Percentiles rank a stretch among this genome's conserved stretches.
Evolutionary conservation across 179 eudicot genomes (phyloP).

Genomic region (Gypsophila paniculata): DNA sequence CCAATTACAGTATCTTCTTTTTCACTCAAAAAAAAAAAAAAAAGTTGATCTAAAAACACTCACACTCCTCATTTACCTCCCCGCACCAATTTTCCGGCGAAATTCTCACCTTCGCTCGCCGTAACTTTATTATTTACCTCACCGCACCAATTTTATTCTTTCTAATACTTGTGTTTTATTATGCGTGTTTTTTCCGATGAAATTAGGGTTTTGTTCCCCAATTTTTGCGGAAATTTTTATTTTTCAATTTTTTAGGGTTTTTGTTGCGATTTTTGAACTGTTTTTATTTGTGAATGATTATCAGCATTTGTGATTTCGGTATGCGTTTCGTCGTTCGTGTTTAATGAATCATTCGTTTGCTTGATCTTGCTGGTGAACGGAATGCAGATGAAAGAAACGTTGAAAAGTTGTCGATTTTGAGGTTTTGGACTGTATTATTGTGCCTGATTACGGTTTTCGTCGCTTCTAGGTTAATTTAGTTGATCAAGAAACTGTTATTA

Average conservation of each 20-base stretch:
- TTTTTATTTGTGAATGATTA: not conserved
- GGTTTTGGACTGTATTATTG: not conserved
- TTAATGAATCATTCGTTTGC: not conserved
- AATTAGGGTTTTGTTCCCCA: slow-evolving; percentile 17
- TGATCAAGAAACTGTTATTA: not conserved
- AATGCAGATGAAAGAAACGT: not conserved
- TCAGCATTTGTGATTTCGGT: slow-evolving; percentile 6
- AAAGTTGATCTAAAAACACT: too few relatives aligned
- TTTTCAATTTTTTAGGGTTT: not conserved
- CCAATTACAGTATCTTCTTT: too few relatives aligned
- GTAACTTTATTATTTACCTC: too few relatives aligned
- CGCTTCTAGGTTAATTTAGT: not conserved
- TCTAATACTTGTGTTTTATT: not conserved
- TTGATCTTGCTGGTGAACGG: not conserved
- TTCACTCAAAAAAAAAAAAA: too few relatives aligned
- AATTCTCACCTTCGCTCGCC: too few relatives aligned
- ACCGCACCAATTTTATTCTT: too few relatives aligned
- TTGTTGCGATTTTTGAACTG: not conserved
- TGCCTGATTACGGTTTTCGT: not conserved
- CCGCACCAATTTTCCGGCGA: too few relatives aligned
- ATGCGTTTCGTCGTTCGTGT: not conserved
- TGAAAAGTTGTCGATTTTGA: not conserved
- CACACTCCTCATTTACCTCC: too few relatives aligned
- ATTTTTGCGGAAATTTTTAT: not conserved
- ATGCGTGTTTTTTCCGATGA: not conserved